Conservation (phyloP, 2,329 filamentous ascomycete genomes). For the Zarea fungicola region DNA sequence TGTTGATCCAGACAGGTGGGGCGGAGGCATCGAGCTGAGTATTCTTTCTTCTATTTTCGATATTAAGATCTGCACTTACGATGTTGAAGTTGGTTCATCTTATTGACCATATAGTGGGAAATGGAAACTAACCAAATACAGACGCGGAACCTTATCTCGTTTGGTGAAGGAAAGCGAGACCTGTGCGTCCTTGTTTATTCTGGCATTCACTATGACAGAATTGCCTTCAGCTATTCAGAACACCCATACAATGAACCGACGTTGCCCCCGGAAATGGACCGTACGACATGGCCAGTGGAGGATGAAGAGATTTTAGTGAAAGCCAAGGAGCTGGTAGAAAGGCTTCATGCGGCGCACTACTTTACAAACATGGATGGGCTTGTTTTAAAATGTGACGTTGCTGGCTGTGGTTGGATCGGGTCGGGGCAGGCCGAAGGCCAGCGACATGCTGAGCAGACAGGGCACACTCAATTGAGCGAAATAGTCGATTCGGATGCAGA, state of each 20-base stretch:
- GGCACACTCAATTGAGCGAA: conserved; percentile 54
- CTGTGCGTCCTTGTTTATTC: conserved; percentile 83
- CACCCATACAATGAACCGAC: conserved; percentile 50
- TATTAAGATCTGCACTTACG: conserved; percentile 78
- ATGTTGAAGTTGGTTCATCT: conserved; percentile 53
- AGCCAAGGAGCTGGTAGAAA: conserved; percentile 58
- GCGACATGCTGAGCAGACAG: conserved; percentile 56
- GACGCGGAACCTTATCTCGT: conserved; percentile 44
- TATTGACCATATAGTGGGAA: conserved; percentile 1
- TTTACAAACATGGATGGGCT: conserved; percentile 85
- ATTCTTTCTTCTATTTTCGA: conserved; percentile 82
- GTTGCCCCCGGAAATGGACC: conserved; percentile 68
- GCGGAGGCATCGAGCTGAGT: conserved; percentile 82
- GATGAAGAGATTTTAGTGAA: conserved; percentile 65
- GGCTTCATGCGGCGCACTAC: conserved; percentile 69
- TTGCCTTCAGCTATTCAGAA: conserved; percentile 65
- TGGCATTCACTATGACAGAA: conserved; percentile 88
- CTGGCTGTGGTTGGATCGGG: conserved; percentile 59
- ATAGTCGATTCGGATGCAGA: conserved; percentile 79
- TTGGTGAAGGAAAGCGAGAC: conserved; percentile 66
- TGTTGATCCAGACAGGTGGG: conserved; percentile 76
- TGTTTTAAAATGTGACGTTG: conserved; percentile 66
- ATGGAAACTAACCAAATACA: conserved; percentile 14
- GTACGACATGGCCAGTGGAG: conserved; percentile 49
- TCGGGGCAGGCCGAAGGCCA: conserved; percentile 60